Evolutionary conservation across 495 filamentous ascomycete species (phyloP).

Genomic region (Daldinia loculata): DNA sequence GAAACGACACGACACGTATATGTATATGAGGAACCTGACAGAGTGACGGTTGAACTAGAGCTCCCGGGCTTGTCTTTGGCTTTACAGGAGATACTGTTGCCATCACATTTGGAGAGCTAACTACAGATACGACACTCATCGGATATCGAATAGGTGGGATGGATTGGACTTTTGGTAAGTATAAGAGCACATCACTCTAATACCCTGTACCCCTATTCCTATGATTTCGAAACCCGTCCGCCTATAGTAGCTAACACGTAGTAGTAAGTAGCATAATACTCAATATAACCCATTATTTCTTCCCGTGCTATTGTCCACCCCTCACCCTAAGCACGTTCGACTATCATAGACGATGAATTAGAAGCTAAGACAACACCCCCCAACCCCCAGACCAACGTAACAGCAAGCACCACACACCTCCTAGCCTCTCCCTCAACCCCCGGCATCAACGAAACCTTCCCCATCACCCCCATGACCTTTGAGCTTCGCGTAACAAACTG

Average conservation of each 20-base stretch:
- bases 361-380: neutral
- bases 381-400: constrained; percentile 63
- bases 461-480: constrained; percentile 56
- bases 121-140: constrained; percentile 63
- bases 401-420: constrained; percentile 66
- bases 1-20: neutral
- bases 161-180: constrained; percentile 65
- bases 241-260: neutral
- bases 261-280: neutral
- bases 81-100: constrained; percentile 72
- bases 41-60: constrained; percentile 44
- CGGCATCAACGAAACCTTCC: constrained; percentile 51
- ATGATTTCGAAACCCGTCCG: neutral
- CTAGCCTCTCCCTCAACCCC: constrained; percentile 59
- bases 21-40: constrained; percentile 7
- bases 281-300: neutral
- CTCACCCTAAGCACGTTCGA: neutral
- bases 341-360: neutral
- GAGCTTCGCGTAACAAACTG: constrained; percentile 71
- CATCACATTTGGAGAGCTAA: constrained; percentile 68
- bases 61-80: constrained; percentile 69
- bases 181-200: no score
- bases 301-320: neutral
- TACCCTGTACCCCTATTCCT: neutral
- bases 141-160: constrained; percentile 69